Evolutionary conservation across 805 yeast species (phyloP).

Genomic region (Saccharomycopsis babjevae): DNA sequence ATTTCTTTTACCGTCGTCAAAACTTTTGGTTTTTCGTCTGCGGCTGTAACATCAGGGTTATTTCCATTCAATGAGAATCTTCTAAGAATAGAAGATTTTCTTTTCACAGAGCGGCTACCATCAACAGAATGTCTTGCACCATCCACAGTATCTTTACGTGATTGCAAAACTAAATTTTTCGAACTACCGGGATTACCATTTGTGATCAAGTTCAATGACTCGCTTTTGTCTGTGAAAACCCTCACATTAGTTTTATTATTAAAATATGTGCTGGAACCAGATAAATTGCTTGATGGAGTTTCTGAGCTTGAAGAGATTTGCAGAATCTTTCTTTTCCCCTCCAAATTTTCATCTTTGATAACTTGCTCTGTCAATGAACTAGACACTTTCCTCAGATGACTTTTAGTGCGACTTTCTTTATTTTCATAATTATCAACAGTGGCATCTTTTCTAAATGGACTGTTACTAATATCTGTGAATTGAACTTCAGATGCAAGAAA

Average conservation of each 20-base stretch:
- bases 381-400: not conserved
- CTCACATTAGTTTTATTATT: conserved; percentile 1
- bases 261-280: not conserved
- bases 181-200: conserved; percentile 14
- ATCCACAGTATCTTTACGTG: not conserved
- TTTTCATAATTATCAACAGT: not conserved
- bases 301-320: conserved; percentile 3
- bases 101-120: not conserved
- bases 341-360: conserved; percentile 5
- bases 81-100: conserved; percentile 13
- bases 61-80: conserved; percentile 7
- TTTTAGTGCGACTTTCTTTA: not conserved
- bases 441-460: conserved; percentile 11
- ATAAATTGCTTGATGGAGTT: not conserved
- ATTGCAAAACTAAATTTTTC: conserved; percentile 3
- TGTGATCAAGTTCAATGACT: conserved; percentile 17
- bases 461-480: conserved; percentile 8
- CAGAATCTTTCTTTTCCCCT: not conserved
- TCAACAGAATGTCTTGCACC: not conserved
- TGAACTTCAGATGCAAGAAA: conserved; percentile 3
- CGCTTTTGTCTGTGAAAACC: conserved; percentile 10
- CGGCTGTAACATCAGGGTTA: not conserved
- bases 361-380: conserved; percentile 8
- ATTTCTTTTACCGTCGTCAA: conserved; percentile 2
- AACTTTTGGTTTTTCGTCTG: not conserved